These are phyloP conservation scores for Pyronema domesticum DNA, from an alignment of 495 filamentous ascomycete genomes.

Conservation along the genomic window DNA sequence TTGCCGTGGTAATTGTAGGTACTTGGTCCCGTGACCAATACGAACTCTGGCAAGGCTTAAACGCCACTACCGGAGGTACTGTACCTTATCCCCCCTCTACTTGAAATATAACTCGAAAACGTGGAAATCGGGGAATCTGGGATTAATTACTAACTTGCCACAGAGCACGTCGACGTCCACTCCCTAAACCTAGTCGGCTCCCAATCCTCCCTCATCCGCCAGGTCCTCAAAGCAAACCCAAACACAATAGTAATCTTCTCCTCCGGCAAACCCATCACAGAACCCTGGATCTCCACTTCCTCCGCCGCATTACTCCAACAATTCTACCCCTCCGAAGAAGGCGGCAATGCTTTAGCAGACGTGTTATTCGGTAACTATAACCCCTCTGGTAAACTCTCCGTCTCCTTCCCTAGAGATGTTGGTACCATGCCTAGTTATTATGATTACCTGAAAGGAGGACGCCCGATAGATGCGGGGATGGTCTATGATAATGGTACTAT, in stretches of 20 bases:
- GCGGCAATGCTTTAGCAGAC: conserved; percentile 33
- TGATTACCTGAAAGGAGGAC: conserved; percentile 51
- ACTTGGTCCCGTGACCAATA: conserved; percentile 57
- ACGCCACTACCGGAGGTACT: conserved; percentile 36
- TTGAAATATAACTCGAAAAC: background rate
- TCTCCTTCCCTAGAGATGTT: conserved; percentile 42
- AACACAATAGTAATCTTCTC: conserved; percentile 53
- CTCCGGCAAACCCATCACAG: conserved; percentile 51
- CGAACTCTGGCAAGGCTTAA: conserved; percentile 48
- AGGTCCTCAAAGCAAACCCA: conserved; percentile 44
- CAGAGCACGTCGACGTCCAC: conserved; percentile 47
- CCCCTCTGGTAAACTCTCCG: conserved; percentile 35
- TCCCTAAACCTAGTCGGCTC: conserved; percentile 50
- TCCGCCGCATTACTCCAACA: conserved; percentile 48
- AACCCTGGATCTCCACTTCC: conserved; percentile 43
- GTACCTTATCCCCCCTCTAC: background rate
- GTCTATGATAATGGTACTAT: conserved; percentile 38
- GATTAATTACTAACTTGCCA: too few relatives aligned
- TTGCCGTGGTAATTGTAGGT: conserved; percentile 53
- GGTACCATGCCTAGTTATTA: conserved; percentile 52
- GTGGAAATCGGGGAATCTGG: too few relatives aligned
- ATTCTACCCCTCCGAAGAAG: conserved; percentile 49
- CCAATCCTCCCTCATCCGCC: conserved; percentile 43
- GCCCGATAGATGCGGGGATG: conserved; percentile 33
- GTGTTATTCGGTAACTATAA: conserved; percentile 30